These are phyloP conservation scores for Aspergillus unguis DNA, from an alignment of 2,329 filamentous ascomycete genomes.

Conservation along the genomic window DNA sequence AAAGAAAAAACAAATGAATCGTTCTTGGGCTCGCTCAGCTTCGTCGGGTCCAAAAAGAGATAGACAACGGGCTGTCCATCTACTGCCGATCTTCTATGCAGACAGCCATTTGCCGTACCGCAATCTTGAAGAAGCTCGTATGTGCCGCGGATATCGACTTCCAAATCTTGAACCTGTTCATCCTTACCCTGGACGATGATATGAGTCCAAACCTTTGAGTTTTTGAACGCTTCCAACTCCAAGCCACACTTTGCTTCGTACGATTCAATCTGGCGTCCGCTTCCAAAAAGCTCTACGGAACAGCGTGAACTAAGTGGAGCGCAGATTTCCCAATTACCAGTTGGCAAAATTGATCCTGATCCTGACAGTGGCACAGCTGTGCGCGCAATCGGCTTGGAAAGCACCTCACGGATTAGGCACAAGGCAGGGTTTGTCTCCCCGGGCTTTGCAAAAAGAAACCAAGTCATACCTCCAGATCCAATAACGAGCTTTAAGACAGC, in stretches of 20 bases:
- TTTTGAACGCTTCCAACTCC: constrained; percentile 32
- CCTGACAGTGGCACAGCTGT: constrained; percentile 43
- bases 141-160: constrained; percentile 45
- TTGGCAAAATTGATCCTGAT: constrained; percentile 31
- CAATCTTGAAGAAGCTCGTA: constrained; percentile 55
- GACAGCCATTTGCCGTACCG: constrained; percentile 53
- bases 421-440: constrained; percentile 35
- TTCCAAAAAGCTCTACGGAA: constrained; percentile 36
- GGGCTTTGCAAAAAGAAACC: constrained; percentile 51
- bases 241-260: constrained; percentile 43
- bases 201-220: constrained; percentile 44
- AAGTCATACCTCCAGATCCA: constrained; percentile 31
- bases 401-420: constrained; percentile 41
- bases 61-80: constrained; percentile 40
- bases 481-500: constrained; percentile 29
- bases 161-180: constrained; percentile 27
- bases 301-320: constrained; percentile 37
- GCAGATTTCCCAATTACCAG: constrained; percentile 48
- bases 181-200: constrained; percentile 41
- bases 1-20: constrained; percentile 59
- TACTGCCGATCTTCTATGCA: constrained; percentile 48
- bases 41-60: constrained; percentile 57
- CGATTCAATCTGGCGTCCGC: constrained; percentile 31
- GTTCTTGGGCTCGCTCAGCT: constrained; percentile 43
- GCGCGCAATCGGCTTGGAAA: constrained; percentile 48